A percentile compares a stretch with the other conserved stretches of the same genome.
These are phyloP conservation scores for Pichia sp. DNA, from an alignment of 1,139 yeast species.

Conservation along the genomic window DNA sequence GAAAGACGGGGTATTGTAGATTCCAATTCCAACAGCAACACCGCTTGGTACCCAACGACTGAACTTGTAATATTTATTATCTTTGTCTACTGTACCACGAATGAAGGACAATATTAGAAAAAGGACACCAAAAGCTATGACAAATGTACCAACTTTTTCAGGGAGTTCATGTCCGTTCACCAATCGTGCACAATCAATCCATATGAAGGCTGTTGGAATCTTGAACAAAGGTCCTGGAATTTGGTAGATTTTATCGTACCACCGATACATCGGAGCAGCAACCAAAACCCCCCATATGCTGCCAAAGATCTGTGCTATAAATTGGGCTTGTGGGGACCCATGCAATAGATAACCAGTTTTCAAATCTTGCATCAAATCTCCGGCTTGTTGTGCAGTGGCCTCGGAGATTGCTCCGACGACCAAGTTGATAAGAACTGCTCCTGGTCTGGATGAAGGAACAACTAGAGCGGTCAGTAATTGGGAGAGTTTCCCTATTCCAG, in stretches of 20 bases:
- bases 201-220: slow-evolving; percentile 90
- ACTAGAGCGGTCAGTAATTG: slow-evolving; percentile 82
- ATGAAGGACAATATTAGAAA: slow-evolving; percentile 68
- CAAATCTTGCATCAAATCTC: slow-evolving; percentile 94
- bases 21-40: slow-evolving; percentile 95
- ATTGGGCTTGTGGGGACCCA: slow-evolving; percentile 91
- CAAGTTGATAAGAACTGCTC: slow-evolving; percentile 75
- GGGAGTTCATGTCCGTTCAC: slow-evolving; percentile 93
- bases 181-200: slow-evolving; percentile 93
- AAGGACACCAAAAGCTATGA: slow-evolving; percentile 59
- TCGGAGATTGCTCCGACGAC: slow-evolving; percentile 97
- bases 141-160: slow-evolving; percentile 62
- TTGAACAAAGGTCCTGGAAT: slow-evolving; percentile 80
- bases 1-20: slow-evolving; percentile 88
- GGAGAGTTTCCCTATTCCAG: slow-evolving; percentile 92
- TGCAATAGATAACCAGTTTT: slow-evolving; percentile 91
- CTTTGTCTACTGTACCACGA: slow-evolving; percentile 49
- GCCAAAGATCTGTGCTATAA: slow-evolving; percentile 83
- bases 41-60: slow-evolving; percentile 78
- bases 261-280: slow-evolving; percentile 75
- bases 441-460: slow-evolving; percentile 67
- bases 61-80: slow-evolving; percentile 38
- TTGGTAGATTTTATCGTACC: slow-evolving; percentile 74
- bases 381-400: slow-evolving; percentile 99
- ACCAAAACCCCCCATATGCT: slow-evolving; percentile 76